A percentile compares a stretch with the other conserved stretches of the same genome.
Evolutionary conservation across 75 land plant genomes (phyloP).

Genomic region (Pinus tabuliformis): DNA sequence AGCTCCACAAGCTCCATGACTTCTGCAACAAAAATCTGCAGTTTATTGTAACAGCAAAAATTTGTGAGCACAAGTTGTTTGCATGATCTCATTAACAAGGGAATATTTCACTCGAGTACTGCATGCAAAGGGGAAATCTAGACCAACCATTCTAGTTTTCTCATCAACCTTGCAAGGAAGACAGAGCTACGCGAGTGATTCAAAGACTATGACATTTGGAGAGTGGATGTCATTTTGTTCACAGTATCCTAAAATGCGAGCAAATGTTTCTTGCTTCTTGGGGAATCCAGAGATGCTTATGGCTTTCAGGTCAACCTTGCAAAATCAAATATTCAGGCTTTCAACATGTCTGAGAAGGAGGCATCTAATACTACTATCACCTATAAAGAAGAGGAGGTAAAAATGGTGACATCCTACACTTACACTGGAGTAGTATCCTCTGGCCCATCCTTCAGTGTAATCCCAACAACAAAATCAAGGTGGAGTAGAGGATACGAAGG

Average conservation of each 20-base stretch:
- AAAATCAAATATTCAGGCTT: too few relatives aligned
- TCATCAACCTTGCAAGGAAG: conserved; percentile 36
- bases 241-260: conserved; percentile 69
- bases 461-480: too few relatives aligned
- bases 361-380: too few relatives aligned
- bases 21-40: conserved; percentile 29
- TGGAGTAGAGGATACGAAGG: too few relatives aligned
- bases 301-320: too few relatives aligned
- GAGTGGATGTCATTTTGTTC: conserved; percentile 81
- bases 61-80: background rate
- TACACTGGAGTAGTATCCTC: too few relatives aligned
- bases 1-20: conserved; percentile 33
- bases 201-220: conserved; percentile 66
- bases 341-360: too few relatives aligned
- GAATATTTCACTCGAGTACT: background rate
- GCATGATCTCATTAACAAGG: background rate
- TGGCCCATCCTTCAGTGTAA: too few relatives aligned
- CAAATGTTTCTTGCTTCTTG: conserved; percentile 71
- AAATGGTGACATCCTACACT: too few relatives aligned
- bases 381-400: too few relatives aligned
- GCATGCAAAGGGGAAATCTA: background rate
- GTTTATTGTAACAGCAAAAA: background rate
- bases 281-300: conserved; percentile 70
- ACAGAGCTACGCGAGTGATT: conserved; percentile 65
- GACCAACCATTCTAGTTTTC: conserved; percentile 32